phyloP scores from a whole-genome alignment of 495 filamentous ascomycete species.

The Friedmanniomyces endolithicus region DNA sequence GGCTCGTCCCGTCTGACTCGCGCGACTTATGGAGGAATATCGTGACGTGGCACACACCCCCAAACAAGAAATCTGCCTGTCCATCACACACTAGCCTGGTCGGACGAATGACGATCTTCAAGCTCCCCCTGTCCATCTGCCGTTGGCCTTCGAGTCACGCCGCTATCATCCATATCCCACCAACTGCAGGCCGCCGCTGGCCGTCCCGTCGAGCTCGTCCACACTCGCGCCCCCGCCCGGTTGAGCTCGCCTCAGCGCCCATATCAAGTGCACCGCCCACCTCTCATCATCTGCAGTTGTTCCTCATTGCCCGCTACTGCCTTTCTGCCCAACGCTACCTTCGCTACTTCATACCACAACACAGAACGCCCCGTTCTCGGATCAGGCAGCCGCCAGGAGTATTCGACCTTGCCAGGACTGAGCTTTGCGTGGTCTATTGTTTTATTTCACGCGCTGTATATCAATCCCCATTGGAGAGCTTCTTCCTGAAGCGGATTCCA shows the following conservation, averaged over 20 bases:
- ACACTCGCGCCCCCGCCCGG: neutral
- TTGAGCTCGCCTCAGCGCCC: neutral
- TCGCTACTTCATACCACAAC: neutral
- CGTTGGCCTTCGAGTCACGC: neutral
- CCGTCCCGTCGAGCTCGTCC: neutral
- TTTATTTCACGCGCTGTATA: neutral
- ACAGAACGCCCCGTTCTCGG: neutral
- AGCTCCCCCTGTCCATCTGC: slow-evolving; percentile 1
- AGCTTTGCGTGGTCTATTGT: neutral
- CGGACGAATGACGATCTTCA: neutral
- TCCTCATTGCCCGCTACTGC: neutral
- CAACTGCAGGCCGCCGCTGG: neutral
- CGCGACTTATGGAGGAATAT: no score
- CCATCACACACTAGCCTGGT: neutral
- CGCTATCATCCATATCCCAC: neutral
- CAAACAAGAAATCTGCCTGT: slow-evolving; percentile 1
- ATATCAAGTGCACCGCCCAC: slow-evolving; percentile 1
- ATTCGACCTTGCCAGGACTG: neutral
- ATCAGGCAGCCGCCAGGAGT: neutral
- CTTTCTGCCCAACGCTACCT: slow-evolving; percentile 1
- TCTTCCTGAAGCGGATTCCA: slow-evolving; percentile 11
- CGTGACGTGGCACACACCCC: slow-evolving; percentile 1
- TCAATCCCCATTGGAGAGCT: slow-evolving; percentile 8
- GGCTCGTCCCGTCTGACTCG: neutral
- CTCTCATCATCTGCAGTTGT: neutral